A percentile compares a stretch with the other conserved stretches of the same genome.
Evolutionary conservation across 2,329 filamentous ascomycete species (phyloP).

Genomic region (Fusarium haematococcum): DNA sequence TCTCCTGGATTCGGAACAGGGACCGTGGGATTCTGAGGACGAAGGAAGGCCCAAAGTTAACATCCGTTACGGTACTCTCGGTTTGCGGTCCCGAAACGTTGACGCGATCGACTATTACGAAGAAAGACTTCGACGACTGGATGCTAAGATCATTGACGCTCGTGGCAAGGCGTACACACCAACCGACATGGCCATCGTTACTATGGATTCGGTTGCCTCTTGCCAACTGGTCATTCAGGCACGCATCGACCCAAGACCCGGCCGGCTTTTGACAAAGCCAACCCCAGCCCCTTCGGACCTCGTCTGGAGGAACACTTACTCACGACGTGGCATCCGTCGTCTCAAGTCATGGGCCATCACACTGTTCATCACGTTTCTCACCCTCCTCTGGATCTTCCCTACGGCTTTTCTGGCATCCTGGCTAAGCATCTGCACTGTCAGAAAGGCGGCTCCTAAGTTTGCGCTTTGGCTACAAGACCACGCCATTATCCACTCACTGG

Average conservation of each 20-base stretch:
- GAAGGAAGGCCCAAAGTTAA: slow-evolving; percentile 74
- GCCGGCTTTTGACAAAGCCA: slow-evolving; percentile 84
- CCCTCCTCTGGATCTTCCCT: slow-evolving; percentile 88
- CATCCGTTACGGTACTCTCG: slow-evolving; percentile 83
- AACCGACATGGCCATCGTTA: slow-evolving; percentile 91
- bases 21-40: slow-evolving; percentile 51
- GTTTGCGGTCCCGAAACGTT: slow-evolving; percentile 76
- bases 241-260: slow-evolving; percentile 88
- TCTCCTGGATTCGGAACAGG: slow-evolving; percentile 64
- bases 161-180: slow-evolving; percentile 81
- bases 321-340: slow-evolving; percentile 79
- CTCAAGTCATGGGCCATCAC: slow-evolving; percentile 87
- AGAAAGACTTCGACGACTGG: slow-evolving; percentile 81
- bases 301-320: slow-evolving; percentile 95
- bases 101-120: slow-evolving; percentile 97
- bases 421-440: slow-evolving; percentile 84
- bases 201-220: slow-evolving; percentile 94
- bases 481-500: slow-evolving; percentile 77
- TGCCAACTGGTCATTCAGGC: slow-evolving; percentile 97
- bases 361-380: slow-evolving; percentile 82
- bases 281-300: slow-evolving; percentile 92
- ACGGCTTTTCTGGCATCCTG: slow-evolving; percentile 83
- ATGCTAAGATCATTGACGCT: slow-evolving; percentile 77
- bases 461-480: slow-evolving; percentile 76
- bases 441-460: slow-evolving; percentile 77